Conservation (phyloP, 768 basidiomycete species). For the Pilatotrama ljubarskyi region DNA sequence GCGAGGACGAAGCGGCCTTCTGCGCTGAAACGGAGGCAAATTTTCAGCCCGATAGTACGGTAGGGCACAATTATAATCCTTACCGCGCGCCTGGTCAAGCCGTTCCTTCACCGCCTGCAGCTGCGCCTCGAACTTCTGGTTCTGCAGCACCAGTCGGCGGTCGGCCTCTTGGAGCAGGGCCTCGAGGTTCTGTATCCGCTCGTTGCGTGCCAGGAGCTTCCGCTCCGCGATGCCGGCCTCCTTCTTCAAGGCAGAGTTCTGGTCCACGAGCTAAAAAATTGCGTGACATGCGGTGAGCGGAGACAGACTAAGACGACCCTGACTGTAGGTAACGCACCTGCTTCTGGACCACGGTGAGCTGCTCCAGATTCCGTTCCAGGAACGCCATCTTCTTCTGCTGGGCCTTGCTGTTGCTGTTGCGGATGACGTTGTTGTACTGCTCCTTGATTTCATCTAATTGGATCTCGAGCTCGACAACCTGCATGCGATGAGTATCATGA, state of each 20-base stretch:
- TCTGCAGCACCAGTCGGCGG: conserved; percentile 86
- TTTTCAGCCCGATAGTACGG: conserved; percentile 15
- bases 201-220: conserved; percentile 93
- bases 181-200: conserved; percentile 97
- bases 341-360: conserved; percentile 94
- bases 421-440: conserved; percentile 98
- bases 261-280: conserved; percentile 83
- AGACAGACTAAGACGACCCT: conserved; percentile 5
- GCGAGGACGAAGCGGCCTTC: conserved; percentile 68
- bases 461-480: conserved; percentile 99
- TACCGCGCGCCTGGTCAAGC: conserved; percentile 90
- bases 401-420: conserved; percentile 97
- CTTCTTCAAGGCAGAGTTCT: conserved; percentile 96
- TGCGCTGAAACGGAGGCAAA: conserved; percentile 53
- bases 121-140: conserved; percentile 94
- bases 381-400: conserved; percentile 99
- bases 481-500: conserved; percentile 17
- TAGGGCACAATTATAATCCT: conserved; percentile 23
- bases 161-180: conserved; percentile 91
- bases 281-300: conserved; percentile 19
- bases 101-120: conserved; percentile 90
- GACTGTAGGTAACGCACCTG: conserved; percentile 56
- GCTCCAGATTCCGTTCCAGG: conserved; percentile 94
- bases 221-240: conserved; percentile 97
- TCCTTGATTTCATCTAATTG: conserved; percentile 98